phyloP scores from a whole-genome alignment of 202 grass and related monocot genomes.

The Carex arenaria region DNA sequence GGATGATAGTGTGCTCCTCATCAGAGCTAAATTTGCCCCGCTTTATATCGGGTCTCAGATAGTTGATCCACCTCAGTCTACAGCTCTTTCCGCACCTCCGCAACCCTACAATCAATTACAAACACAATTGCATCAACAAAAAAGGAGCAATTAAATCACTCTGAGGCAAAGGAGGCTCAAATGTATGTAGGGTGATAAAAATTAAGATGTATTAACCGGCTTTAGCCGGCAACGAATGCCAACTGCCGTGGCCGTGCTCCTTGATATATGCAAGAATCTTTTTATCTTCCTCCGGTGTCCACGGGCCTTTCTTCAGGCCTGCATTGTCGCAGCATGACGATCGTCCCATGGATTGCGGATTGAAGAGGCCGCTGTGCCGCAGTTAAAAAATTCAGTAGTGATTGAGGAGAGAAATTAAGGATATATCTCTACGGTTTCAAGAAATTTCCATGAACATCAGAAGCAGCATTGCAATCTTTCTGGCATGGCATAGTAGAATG shows the following conservation, averaged over 20 bases:
- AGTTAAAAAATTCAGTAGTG: not conserved
- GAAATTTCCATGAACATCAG: not conserved
- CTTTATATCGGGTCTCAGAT: conserved; percentile 84
- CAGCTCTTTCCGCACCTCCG: conserved; percentile 82
- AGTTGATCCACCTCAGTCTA: conserved; percentile 76
- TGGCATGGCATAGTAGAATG: not conserved
- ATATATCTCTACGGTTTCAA: not conserved
- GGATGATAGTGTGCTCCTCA: conserved; percentile 75
- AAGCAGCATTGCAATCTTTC: not conserved
- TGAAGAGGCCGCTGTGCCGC: not conserved
- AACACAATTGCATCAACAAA: not conserved
- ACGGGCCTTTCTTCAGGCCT: conserved; percentile 66
- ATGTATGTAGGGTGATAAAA: not conserved
- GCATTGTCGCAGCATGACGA: conserved; percentile 65
- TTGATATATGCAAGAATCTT: conserved; percentile 69
- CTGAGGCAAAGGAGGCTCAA: not conserved
- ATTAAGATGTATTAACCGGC: conserved; percentile 7
- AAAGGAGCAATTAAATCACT: not conserved
- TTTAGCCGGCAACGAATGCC: conserved; percentile 56
- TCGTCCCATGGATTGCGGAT: conserved; percentile 38
- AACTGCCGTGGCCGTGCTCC: conserved; percentile 58
- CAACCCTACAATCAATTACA: conserved; percentile 28
- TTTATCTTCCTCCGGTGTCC: conserved; percentile 70
- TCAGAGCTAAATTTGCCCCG: conserved; percentile 55
- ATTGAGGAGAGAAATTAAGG: not conserved